Evolutionary conservation across 2,329 filamentous ascomycete species (phyloP), one percentile per base, ranked within the genome.

Genomic region (Fusarium scirpi): DNA sequence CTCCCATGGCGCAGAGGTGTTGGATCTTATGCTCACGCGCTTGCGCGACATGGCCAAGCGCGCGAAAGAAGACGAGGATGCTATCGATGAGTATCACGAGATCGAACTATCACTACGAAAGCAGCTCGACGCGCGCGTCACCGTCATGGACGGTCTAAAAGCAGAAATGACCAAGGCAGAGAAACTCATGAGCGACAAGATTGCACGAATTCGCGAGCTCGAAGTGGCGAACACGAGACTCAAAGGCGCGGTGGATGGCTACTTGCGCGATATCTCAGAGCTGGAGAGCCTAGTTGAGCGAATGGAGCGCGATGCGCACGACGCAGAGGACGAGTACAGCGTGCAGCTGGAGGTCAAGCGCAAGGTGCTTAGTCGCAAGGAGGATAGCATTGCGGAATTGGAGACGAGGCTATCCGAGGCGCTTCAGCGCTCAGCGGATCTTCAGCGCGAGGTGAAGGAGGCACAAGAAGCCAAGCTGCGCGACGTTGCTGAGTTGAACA

Each of bases 41-140:
- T 82, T 90, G 4, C 84, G 86, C 4, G 80, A 82, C 16, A 81
- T 90, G 32, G 79, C 84, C 2, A 81, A 80, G 45, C 81, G 80
- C 56, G 80, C 78, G 11, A 82, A 80, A 29, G 84, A 86, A 49
- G 82, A 82, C 43, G 87, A 89, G 49, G 82, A 82, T n/a, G 77
- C 80, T 29, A 85, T 90, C 34, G 88, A 90, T 74, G 86, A 90
- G 77, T 88, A 89, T 76, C 87, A 87, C 73, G 82, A 83, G 24
- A 83, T 86, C 8, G 87, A 90, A 78, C 77, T 81, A 0, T 85
- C 84, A 0, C 80, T 91, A 15, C 83, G 87, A 2, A 83, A 87
- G 67, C 88, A 90, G 72, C 84, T 90, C 6, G 80, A 82, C 12
- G 83, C 85, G 0, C 82, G 87, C 1, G 85, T 87, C 1, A 81